These are phyloP conservation scores for Hypholoma sublateritium DNA, from an alignment of 768 basidiomycete genomes.

Conservation along the genomic window DNA sequence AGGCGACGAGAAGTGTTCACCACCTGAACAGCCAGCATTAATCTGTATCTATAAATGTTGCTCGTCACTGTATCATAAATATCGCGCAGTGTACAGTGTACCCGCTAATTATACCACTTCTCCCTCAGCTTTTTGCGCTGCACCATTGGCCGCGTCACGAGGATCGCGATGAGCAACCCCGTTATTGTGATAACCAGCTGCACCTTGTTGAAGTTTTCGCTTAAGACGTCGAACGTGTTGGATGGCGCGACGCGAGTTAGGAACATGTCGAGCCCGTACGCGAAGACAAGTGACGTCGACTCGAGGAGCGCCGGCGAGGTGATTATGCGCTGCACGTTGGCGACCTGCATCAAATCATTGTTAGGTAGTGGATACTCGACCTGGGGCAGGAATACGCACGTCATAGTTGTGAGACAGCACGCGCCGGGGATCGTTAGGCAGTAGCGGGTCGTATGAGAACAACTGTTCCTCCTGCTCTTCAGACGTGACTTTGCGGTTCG, in stretches of 20 bases:
- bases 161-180: constrained; percentile 71
- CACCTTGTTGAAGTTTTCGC: constrained; percentile 88
- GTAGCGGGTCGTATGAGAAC: constrained; percentile 77
- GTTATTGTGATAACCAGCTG: constrained; percentile 84
- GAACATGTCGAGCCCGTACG: constrained; percentile 89
- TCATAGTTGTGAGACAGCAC: constrained; percentile 52
- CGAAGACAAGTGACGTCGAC: constrained; percentile 87
- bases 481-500: constrained; percentile 68
- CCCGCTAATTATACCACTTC: constrained; percentile 62
- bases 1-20: constrained; percentile 31
- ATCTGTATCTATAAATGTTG: no score
- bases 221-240: constrained; percentile 89
- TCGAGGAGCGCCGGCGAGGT: constrained; percentile 87
- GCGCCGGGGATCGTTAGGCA: constrained; percentile 66
- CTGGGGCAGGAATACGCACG: constrained; percentile 20
- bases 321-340: constrained; percentile 64
- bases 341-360: constrained; percentile 46
- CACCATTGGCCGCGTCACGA: constrained; percentile 83
- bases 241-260: constrained; percentile 83
- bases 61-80: no score
- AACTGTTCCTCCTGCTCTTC: constrained; percentile 86
- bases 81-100: neutral
- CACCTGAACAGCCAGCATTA: neutral
- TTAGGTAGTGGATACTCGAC: neutral
- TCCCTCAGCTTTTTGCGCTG: constrained; percentile 62